These are phyloP conservation scores for Chimonanthus praecox DNA, from an alignment of 164 flowering plant species.

Conservation along the genomic window DNA sequence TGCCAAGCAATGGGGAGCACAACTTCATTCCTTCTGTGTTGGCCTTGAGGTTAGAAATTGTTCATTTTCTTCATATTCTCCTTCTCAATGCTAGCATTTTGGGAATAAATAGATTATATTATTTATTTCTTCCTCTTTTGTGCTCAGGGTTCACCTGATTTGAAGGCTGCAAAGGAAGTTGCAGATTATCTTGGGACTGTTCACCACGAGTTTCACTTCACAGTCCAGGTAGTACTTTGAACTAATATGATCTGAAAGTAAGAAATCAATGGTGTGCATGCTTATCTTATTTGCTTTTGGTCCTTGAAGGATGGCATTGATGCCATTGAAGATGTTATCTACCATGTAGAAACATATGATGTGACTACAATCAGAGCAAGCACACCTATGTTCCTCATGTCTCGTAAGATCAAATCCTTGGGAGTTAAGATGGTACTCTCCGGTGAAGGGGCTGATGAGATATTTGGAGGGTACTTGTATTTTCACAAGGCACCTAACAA, in stretches of 20 bases:
- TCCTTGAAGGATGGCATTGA: slow-evolving; percentile 76
- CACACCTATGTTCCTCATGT: slow-evolving; percentile 99
- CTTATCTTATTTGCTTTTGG: slow-evolving; percentile 5
- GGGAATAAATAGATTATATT: not conserved
- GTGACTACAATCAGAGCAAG: slow-evolving; percentile 96
- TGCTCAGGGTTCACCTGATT: slow-evolving; percentile 89
- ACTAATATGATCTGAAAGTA: not conserved
- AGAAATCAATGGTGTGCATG: not conserved
- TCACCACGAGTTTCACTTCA: slow-evolving; percentile 90
- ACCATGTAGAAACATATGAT: slow-evolving; percentile 94
- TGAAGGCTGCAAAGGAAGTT: slow-evolving; percentile 88
- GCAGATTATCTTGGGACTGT: slow-evolving; percentile 84
- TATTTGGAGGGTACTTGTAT: slow-evolving; percentile 86
- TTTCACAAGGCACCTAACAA: slow-evolving; percentile 96
- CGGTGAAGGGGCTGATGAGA: slow-evolving; percentile 96
- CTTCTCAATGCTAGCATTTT: not conserved
- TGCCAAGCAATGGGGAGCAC: slow-evolving; percentile 84
- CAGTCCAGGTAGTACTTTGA: slow-evolving; percentile 77
- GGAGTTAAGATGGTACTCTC: slow-evolving; percentile 97
- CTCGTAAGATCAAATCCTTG: slow-evolving; percentile 88
- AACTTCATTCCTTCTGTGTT: slow-evolving; percentile 91
- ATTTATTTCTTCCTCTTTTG: not conserved
- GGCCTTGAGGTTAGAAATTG: slow-evolving; percentile 61
- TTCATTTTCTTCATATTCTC: not conserved
- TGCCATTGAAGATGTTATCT: slow-evolving; percentile 94